These are phyloP conservation scores for Candida maltosa DNA, from an alignment of 805 yeast genomes.

Conservation along the genomic window DNA sequence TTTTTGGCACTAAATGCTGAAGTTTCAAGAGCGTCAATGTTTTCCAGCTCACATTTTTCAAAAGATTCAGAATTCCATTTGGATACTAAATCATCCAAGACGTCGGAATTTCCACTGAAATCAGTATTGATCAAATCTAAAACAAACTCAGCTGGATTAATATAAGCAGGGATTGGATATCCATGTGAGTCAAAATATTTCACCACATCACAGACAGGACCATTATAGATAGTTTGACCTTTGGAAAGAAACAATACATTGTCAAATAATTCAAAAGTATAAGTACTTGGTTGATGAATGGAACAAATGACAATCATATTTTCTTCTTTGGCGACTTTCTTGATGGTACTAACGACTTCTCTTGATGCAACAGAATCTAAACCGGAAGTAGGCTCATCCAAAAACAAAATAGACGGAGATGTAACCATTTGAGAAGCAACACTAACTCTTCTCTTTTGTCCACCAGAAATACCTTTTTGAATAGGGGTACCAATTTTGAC, in stretches of 20 bases:
- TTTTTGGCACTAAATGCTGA: too few relatives aligned
- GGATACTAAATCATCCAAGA: conserved; percentile 2
- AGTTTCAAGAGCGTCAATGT: too few relatives aligned
- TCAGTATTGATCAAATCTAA: conserved; percentile 28
- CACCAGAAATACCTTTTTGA: conserved; percentile 20
- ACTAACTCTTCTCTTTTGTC: conserved; percentile 19
- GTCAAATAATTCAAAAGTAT: conserved; percentile 34
- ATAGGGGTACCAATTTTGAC: conserved; percentile 16
- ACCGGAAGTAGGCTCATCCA: conserved; percentile 63
- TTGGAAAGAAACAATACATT: conserved; percentile 17
- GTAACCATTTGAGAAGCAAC: conserved; percentile 17
- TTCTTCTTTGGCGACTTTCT: conserved; percentile 34
- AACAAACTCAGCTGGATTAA: conserved; percentile 25
- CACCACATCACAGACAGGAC: conserved; percentile 9
- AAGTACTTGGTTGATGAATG: conserved; percentile 48
- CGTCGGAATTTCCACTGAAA: conserved; percentile 10
- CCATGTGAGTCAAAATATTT: conserved; percentile 18
- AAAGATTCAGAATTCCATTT: too few relatives aligned
- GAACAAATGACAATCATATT: conserved; percentile 47
- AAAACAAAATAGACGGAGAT: conserved; percentile 36
- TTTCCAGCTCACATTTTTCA: too few relatives aligned
- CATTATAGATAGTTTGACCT: conserved; percentile 19
- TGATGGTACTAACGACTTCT: conserved; percentile 47
- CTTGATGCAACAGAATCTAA: conserved; percentile 53
- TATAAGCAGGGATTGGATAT: conserved; percentile 15